phyloP scores from a whole-genome alignment of 1,284 basidiomycete genomes.

The Rhodotorula sp. region DNA sequence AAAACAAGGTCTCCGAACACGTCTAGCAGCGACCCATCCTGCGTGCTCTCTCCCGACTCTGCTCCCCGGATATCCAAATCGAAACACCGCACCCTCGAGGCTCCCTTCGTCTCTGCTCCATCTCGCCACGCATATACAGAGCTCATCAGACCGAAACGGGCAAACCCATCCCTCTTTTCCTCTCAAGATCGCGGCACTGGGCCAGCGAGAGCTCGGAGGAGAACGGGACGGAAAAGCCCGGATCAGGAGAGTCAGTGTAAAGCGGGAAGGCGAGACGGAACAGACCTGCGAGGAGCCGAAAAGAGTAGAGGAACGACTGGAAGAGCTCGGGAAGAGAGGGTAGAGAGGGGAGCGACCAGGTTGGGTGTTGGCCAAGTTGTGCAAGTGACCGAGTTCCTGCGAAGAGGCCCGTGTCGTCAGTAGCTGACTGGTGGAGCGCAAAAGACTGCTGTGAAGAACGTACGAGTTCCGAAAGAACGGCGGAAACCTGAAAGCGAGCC shows the following conservation, averaged over 20 bases:
- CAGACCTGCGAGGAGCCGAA: background rate
- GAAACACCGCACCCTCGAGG: too few relatives aligned
- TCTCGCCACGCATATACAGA: background rate
- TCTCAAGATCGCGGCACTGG: background rate
- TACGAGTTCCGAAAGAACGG: too few relatives aligned
- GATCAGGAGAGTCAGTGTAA: slow-evolving; percentile 14
- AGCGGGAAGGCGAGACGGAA: too few relatives aligned
- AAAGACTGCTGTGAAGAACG: too few relatives aligned
- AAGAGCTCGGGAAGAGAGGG: background rate
- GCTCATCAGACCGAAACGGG: slow-evolving; percentile 24
- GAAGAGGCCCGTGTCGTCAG: too few relatives aligned
- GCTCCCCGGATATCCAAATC: too few relatives aligned
- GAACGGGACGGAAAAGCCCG: background rate
- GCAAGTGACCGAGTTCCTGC: background rate
- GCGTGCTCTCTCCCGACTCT: too few relatives aligned
- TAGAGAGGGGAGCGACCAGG: too few relatives aligned
- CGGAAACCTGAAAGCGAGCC: too few relatives aligned
- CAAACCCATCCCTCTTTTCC: background rate
- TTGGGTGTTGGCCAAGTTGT: background rate
- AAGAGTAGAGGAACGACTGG: background rate
- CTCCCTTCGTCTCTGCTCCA: background rate
- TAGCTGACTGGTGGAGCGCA: too few relatives aligned
- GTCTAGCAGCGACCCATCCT: too few relatives aligned
- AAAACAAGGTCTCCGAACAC: too few relatives aligned
- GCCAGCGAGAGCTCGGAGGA: background rate